A percentile compares a stretch with the other conserved stretches of the same genome.
Evolutionary conservation across 768 basidiomycete species (phyloP).

Genomic region (Fistulinella prunicolor): DNA sequence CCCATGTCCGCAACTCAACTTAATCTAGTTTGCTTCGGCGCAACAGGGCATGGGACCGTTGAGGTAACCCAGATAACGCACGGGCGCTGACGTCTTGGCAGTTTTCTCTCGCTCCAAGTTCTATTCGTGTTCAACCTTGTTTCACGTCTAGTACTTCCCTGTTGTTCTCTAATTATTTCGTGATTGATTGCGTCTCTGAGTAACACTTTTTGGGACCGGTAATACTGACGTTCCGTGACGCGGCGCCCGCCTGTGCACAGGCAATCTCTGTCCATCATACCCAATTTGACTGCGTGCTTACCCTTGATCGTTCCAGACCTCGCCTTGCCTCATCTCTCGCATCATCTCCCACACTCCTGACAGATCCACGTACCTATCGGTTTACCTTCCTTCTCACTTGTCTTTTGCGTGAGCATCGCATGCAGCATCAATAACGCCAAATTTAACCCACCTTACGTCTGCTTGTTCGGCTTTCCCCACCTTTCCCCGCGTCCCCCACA

Average conservation of each 20-base stretch:
- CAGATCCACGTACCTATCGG: not conserved
- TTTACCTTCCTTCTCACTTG: constrained; percentile 1
- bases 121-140: constrained; percentile 1
- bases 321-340: not conserved
- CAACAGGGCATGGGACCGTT: constrained; percentile 5
- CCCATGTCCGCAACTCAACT: constrained; percentile 11
- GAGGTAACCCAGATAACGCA: constrained; percentile 15
- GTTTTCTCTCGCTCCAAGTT: constrained; percentile 12
- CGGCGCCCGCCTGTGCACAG: not conserved
- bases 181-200: not conserved
- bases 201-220: not conserved
- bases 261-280: not conserved
- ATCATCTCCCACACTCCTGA: constrained; percentile 4
- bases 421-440: constrained; percentile 1
- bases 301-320: not conserved
- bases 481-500: constrained; percentile 27
- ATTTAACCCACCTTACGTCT: constrained; percentile 6
- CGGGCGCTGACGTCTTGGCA: constrained; percentile 8
- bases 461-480: constrained; percentile 12
- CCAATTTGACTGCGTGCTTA: not conserved
- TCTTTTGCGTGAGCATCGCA: constrained; percentile 4
- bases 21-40: not conserved
- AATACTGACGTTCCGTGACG: not conserved
- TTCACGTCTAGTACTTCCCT: not conserved
- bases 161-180: not conserved